Evolutionary conservation across 768 basidiomycete species (phyloP).

Genomic region (Boletus sp.): DNA sequence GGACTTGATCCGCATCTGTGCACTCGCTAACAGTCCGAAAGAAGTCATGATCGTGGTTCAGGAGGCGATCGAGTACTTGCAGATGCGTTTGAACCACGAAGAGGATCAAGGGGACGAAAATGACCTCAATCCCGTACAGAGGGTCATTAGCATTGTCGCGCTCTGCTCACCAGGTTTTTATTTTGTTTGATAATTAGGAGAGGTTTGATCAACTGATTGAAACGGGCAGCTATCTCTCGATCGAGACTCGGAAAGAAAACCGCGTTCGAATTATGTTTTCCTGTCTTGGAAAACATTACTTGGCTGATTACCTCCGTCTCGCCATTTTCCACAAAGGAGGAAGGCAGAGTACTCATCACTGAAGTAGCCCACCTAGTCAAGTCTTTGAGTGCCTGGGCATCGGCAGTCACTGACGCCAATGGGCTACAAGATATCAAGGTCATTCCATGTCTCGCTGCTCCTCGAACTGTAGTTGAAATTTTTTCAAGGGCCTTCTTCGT

Average conservation of each 20-base stretch:
- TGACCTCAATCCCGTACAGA: slow-evolving; percentile 5
- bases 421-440: slow-evolving; percentile 21
- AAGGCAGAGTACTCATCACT: slow-evolving; percentile 21
- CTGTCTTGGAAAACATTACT: slow-evolving; percentile 15
- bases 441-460: not conserved
- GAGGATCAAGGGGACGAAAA: slow-evolving; percentile 19
- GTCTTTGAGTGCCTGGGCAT: slow-evolving; percentile 17
- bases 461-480: not conserved
- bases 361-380: slow-evolving; percentile 18
- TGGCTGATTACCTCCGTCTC: slow-evolving; percentile 17
- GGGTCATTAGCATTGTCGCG: slow-evolving; percentile 11
- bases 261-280: slow-evolving; percentile 18
- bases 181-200: not conserved
- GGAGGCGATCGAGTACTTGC: slow-evolving; percentile 36
- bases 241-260: slow-evolving; percentile 24
- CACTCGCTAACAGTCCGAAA: slow-evolving; percentile 34
- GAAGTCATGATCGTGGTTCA: slow-evolving; percentile 42
- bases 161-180: slow-evolving; percentile 24
- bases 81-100: slow-evolving; percentile 9
- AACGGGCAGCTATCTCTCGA: slow-evolving; percentile 23
- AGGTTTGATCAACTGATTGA: not conserved
- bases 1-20: slow-evolving; percentile 34
- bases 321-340: slow-evolving; percentile 4
- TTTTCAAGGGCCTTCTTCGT: slow-evolving; percentile 26
- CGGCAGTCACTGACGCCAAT: not conserved